Base-by-base conservation (phyloP, 495 filamentous ascomycete genomes). In the Apiosordaria backusii region DNA sequence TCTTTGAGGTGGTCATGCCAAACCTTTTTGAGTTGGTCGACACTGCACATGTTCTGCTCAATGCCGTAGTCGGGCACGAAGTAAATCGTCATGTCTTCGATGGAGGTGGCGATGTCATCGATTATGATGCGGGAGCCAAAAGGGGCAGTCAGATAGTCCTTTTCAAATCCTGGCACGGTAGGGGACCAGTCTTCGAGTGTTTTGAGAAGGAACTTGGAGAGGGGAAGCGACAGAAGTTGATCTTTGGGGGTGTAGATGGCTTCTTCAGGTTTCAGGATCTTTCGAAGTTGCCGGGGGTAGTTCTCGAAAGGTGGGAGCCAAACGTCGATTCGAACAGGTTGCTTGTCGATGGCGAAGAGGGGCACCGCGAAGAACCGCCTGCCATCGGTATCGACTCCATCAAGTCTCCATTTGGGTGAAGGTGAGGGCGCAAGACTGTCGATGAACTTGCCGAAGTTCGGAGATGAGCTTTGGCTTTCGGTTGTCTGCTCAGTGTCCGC, bases 261-360 rank as follows among this genome's bases (percentile, higher is more conserved):
- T 26, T 67, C 66, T 27, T 77, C 68, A 0, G 79, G 75, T 57
- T 71, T 62, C 15, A 79, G 69, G 18, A 72, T 66, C n/a, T 65
- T 68, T 40, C 73, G 66, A 52, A 78, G 70, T 10, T 45, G 21
- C 5, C 24, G 18, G 2, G 74, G 68, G n/a, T 75, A 78, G 7
- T 70, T 65, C 59, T 81, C 77, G 4, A 62, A 16, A 7, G 71
- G 66, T 15, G 79, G 77, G 35, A 81, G 62, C 66, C 75, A 77
- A 24, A 79, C 70, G 64, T 79, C 79, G 67, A 81, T 77, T 16
- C 78, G 74, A 25, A 78, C 67, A 16, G 79, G 79, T 19, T 78
- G 76, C 22, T 63, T 61, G 50, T 65, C 63, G 19, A 69, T 15
- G 15, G 76, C 72, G 61, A 79, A 79, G 50, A 68, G 27, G 16